Conservation (phyloP, 2,329 filamentous ascomycete species). For the Monosporascus sp. region DNA sequence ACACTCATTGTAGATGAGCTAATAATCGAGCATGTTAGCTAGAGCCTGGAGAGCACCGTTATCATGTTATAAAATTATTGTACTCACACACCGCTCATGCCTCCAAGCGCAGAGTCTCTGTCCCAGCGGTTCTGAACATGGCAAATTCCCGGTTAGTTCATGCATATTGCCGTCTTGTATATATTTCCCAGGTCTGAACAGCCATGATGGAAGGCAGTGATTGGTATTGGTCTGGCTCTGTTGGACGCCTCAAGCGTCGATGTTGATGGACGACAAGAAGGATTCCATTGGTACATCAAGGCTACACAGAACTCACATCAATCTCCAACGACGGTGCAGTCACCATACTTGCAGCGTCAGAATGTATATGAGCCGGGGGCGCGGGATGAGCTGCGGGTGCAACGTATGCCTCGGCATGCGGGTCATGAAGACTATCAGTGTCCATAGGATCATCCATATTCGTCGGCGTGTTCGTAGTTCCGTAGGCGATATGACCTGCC, state of each 20-base stretch:
- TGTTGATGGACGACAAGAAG: background rate
- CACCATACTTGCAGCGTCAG: background rate
- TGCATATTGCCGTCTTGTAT: background rate
- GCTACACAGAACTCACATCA: background rate
- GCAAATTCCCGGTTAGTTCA: background rate
- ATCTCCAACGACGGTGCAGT: background rate
- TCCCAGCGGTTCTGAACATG: constrained; percentile 13
- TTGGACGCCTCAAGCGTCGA: background rate
- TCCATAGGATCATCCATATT: background rate
- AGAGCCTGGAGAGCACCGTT: background rate
- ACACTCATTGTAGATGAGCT: constrained; percentile 18
- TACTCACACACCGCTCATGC: constrained; percentile 19
- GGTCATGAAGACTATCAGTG: background rate
- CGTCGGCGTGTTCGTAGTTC: background rate
- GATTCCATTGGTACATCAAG: background rate
- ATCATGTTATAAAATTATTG: background rate
- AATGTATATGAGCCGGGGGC: background rate
- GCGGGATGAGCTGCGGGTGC: background rate
- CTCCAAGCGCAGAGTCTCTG: constrained; percentile 16
- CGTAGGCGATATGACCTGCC: background rate
- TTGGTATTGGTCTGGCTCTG: background rate
- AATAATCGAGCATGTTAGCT: background rate
- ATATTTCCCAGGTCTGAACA: background rate
- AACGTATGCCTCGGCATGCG: background rate
- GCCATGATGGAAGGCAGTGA: background rate